Base-by-base conservation (phyloP, 2,329 filamentous ascomycete species). In the Xylariaceae sp. region DNA sequence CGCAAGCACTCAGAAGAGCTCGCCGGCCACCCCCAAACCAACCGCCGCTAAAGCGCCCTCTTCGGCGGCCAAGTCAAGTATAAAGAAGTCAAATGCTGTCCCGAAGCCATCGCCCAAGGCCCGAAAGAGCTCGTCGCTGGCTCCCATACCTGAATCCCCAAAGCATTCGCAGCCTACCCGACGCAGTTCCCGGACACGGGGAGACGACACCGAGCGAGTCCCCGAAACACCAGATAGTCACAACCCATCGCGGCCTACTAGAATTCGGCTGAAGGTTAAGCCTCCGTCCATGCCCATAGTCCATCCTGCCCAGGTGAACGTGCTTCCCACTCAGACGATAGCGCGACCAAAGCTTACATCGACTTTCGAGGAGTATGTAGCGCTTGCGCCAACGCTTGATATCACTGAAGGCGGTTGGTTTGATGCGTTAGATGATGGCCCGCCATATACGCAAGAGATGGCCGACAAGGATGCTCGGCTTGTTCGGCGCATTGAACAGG, bases 401-500 rank as follows among this genome's bases (percentile, higher is more conserved):
- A 77, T 86, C 3, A 80, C 84, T 52, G 77, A 85, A 52, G 85
- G 84, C 37, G 85, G 85, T 4, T 73, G 71, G 71, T 74, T 83
- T n/a, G 73, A 78, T 30, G 70, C 76, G 2, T 73, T 77, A 1
- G 83, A 88, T 57, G 82, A 87, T 75, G 82, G 79, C 0, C 77
- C 79, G 0, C 71, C 73, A 13, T 83, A 82, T 65, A 87, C 85
- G 1, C 78, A 85, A 9, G 84, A 88, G 56, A 80, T 83, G 69
- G 86, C 87, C 1, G 71, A 76, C 50, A 80, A 82, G 56, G 92
- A 97, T 73, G 92, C 90, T 1, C 75, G 76, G 13, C 75, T 85
- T n/a, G 83, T 94, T 15, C 66, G 85, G 58, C 83, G 84, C 37
- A 85, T 96, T 34, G 84, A 92, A 65, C 77, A 85, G 52, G 92